Base-by-base conservation (phyloP, 2,329 filamentous ascomycete species). In the Penicillium sp. region DNA sequence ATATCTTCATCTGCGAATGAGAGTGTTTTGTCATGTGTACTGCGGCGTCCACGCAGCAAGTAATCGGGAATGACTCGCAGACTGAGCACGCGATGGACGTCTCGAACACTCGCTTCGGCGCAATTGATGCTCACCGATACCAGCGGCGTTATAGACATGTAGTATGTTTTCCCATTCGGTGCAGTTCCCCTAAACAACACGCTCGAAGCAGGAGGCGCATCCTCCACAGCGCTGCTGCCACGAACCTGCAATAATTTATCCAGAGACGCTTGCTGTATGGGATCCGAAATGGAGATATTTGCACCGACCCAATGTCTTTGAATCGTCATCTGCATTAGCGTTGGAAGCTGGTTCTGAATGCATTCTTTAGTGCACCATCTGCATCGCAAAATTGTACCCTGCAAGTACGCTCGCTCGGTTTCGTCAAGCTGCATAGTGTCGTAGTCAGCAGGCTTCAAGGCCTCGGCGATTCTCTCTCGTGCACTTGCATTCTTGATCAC, bases 281-380 rank as follows among this genome's bases (percentile, higher is more conserved):
- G 30, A 14, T 58, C 47, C 0, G 60, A 50, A 63, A 69, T 66
- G 5, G 40, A 45, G 2, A 71, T 61, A 1, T 62, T 64, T 3
- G 59, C 50, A 11, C 62, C 59, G 50, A 72, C 54, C 71, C 72
- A 74, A 11, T 65, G 62, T 23, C 70, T 68, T 33, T 69, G 63
- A 26, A 76, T 63, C 7, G 59, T 62, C 28, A 77, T 60, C 1
- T 64, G 63, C 58, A 69, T 67, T 46, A 77, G 57, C 6, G 64
- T 64, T 0, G 71, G 72, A 2, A 77, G 47, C 46, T 69, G 66
- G 3, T 60, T 61, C 4, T 68, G 62, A 5, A 78, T 56, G 7
- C 71, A 69, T 3, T 65, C 57, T 23, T 66, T 55, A 0, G 70
- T 77, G 56, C 69, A 77, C 74, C 75, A 78, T 56, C 62, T 64